Percentiles rank a stretch among this genome's conserved stretches.
phyloP scores from a whole-genome alignment of 768 basidiomycete genomes.

The Terana coerulea region DNA sequence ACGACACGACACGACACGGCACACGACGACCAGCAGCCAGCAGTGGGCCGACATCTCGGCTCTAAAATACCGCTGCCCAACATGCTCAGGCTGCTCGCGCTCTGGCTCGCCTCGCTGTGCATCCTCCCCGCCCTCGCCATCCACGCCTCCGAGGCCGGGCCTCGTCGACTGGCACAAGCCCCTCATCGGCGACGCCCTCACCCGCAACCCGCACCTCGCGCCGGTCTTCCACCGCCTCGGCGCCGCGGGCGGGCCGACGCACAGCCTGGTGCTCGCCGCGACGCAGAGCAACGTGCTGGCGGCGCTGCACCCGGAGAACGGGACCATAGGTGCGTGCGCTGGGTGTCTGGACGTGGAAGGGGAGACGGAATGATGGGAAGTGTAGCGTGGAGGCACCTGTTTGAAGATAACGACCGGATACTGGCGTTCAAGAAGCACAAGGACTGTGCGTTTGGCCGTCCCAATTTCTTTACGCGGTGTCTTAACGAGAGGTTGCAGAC shows the following conservation, averaged over 20 bases:
- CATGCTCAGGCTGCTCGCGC: not conserved
- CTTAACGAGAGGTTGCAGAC: conserved; percentile 34
- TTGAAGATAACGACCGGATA: conserved; percentile 67
- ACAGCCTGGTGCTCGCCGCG: conserved; percentile 57
- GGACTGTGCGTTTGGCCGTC: conserved; percentile 54
- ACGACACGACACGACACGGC: too few species aligned
- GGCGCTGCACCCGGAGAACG: conserved; percentile 62
- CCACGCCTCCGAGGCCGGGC: conserved; percentile 67
- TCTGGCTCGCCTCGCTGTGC: conserved; percentile 1
- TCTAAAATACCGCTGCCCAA: too few species aligned
- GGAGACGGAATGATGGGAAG: conserved; percentile 5
- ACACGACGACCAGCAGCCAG: too few species aligned
- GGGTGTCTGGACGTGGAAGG: not conserved
- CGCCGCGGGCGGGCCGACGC: conserved; percentile 23
- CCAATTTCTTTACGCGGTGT: too few species aligned
- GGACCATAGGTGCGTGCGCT: conserved; percentile 58
- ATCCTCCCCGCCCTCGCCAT: conserved; percentile 7
- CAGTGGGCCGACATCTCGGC: too few species aligned
- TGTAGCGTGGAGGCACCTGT: conserved; percentile 78
- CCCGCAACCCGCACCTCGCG: conserved; percentile 43
- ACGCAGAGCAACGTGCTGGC: conserved; percentile 78
- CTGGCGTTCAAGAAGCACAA: conserved; percentile 55
- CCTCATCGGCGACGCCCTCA: conserved; percentile 69
- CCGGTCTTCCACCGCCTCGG: conserved; percentile 54
- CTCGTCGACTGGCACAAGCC: conserved; percentile 86